Evolutionary conservation across 1,284 basidiomycete species (phyloP), one percentile per base, ranked within the genome.

Genomic region (Phylloboletellus chloephorus): DNA sequence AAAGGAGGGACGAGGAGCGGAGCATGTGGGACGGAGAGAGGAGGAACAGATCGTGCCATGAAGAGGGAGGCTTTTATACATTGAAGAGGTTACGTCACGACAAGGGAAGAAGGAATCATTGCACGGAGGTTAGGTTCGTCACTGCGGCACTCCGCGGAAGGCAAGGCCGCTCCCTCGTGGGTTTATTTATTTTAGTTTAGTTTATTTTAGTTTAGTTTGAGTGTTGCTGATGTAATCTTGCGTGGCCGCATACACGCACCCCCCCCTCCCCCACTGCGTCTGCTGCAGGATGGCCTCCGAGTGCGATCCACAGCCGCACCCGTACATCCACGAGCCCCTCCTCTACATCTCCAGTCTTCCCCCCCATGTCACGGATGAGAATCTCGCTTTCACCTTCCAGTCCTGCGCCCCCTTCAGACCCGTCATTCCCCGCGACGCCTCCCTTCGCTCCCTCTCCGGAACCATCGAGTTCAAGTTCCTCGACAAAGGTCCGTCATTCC

Each of bases 401-500:
- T 67, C 69, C 46, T 87, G 82, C 57, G 81, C 81, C 17, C 87
- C 86, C 10, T 86, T 88, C 67, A 74, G 86, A 53, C 86, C 84
- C 37, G 81, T 72, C 60, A 81, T 89, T 51, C 57, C 64, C 36
- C 78, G 82, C 53, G 82, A 86, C 63, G 71, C 66, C 3, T 54
- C 67, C 36, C 69, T 65, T 52, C 67, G 64, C 46, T 65, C 72
- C 24, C 60, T 84, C 25, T 71, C 72, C 36, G 84, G 82, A 28
- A 82, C 76, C 44, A 84, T 88, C 58, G 82, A 87, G 62, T 88
- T 88, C 68, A 84, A 76, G 61, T 80, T 73, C 55, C 67, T 83
- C 31, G 82, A 84, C 58, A 85, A 80, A 72, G 85, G 85, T 86
- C 52, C 59, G 73, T 41, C 19, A 21, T 43, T 41, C 45, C 41